Conservation (phyloP, 2,329 filamentous ascomycete species). For the Colletotrichum lupini region DNA sequence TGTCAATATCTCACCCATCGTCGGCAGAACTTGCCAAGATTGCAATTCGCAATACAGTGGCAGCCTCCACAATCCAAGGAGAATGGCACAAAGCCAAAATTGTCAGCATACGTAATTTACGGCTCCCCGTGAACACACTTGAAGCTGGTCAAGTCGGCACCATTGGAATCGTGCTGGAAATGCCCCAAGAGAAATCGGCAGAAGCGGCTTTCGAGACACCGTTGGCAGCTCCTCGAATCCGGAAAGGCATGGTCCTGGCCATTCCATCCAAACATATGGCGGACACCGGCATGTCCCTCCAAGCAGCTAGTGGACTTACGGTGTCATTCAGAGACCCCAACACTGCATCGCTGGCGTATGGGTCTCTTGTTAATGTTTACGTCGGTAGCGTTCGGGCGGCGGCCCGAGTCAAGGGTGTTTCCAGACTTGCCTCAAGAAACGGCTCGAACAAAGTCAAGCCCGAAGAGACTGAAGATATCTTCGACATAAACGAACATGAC, state of each 20-base stretch:
- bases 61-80: slow-evolving; percentile 63
- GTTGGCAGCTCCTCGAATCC: slow-evolving; percentile 55
- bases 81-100: slow-evolving; percentile 87
- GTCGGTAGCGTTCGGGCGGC: slow-evolving; percentile 87
- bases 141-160: slow-evolving; percentile 89
- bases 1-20: slow-evolving; percentile 64
- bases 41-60: slow-evolving; percentile 63
- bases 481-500: slow-evolving; percentile 64
- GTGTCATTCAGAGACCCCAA: slow-evolving; percentile 76
- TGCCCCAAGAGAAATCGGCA: slow-evolving; percentile 46
- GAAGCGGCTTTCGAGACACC: slow-evolving; percentile 44
- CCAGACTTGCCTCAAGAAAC: slow-evolving; percentile 7
- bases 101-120: slow-evolving; percentile 87
- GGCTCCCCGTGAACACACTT: slow-evolving; percentile 82
- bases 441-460: slow-evolving; percentile 40
- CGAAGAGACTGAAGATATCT: slow-evolving; percentile 60
- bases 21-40: slow-evolving; percentile 64
- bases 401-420: slow-evolving; percentile 68
- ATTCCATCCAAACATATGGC: slow-evolving; percentile 69
- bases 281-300: slow-evolving; percentile 66
- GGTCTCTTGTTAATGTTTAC: slow-evolving; percentile 83
- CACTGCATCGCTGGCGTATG: slow-evolving; percentile 71
- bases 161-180: slow-evolving; percentile 78
- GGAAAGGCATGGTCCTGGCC: slow-evolving; percentile 87
- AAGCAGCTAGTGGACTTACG: slow-evolving; percentile 75